These are phyloP conservation scores for Apiotrichum veenhuisii DNA, from an alignment of 1,284 basidiomycete genomes.

Conservation along the genomic window DNA sequence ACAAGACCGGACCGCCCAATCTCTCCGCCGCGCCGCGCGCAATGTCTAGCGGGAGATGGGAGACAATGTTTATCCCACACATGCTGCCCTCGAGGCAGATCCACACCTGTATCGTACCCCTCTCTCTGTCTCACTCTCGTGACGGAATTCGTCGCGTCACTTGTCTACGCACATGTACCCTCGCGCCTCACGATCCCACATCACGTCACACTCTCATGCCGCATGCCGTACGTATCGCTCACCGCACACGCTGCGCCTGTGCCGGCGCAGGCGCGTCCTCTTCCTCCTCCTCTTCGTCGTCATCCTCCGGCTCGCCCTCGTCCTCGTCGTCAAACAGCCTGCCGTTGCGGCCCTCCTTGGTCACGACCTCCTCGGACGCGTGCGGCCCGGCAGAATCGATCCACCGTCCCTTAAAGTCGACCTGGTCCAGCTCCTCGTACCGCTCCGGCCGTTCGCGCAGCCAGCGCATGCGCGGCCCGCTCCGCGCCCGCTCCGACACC, in stretches of 20 bases:
- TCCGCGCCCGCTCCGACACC: conserved; percentile 61
- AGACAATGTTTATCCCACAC: not conserved
- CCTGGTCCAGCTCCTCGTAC: conserved; percentile 73
- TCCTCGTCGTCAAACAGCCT: conserved; percentile 39
- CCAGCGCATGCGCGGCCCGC: conserved; percentile 96
- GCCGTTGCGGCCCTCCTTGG: conserved; percentile 22
- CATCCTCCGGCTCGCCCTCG: conserved; percentile 29
- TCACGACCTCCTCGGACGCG: conserved; percentile 2
- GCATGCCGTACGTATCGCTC: too few species aligned
- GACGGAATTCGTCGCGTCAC: not conserved
- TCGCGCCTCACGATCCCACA: not conserved
- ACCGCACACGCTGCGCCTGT: not conserved
- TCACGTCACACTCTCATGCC: too few species aligned
- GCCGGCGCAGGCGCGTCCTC: conserved; percentile 15
- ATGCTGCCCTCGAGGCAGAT: not conserved
- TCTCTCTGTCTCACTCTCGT: not conserved
- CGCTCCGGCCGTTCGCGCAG: conserved; percentile 76
- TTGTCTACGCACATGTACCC: not conserved
- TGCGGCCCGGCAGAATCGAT: conserved; percentile 45
- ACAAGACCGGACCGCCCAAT: not conserved
- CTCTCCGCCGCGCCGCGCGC: not conserved
- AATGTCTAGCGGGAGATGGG: not conserved
- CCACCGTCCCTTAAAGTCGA: conserved; percentile 84
- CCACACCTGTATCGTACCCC: not conserved
- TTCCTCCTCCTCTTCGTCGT: conserved; percentile 38